Evolutionary conservation across 1,284 basidiomycete species (phyloP).

Genomic region (Dichomitus squalens): DNA sequence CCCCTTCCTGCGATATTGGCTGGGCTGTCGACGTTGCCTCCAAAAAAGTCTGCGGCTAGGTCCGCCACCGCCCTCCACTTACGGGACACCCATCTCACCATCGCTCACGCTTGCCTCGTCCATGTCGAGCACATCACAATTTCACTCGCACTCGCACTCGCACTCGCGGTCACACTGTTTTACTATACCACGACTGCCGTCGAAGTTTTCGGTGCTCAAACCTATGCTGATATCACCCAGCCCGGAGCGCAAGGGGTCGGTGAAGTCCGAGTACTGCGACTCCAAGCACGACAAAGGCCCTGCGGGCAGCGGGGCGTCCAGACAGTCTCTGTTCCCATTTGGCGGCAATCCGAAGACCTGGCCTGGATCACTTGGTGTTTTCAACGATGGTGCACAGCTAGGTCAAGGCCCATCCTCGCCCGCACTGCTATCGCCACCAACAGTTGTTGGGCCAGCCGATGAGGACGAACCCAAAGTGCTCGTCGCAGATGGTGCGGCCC

Average conservation of each 20-base stretch:
- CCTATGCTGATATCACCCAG: slow-evolving; percentile 43
- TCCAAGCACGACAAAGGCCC: slow-evolving; percentile 33
- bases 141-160: slow-evolving; percentile 63
- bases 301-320: slow-evolving; percentile 22
- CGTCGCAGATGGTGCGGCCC: slow-evolving; percentile 70
- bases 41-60: slow-evolving; percentile 29
- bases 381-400: slow-evolving; percentile 16
- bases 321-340: slow-evolving; percentile 37
- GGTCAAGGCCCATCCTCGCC: slow-evolving; percentile 34
- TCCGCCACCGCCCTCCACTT: slow-evolving; percentile 21
- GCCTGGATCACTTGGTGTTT: slow-evolving; percentile 16
- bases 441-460: slow-evolving; percentile 45
- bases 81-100: slow-evolving; percentile 28
- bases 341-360: slow-evolving; percentile 18
- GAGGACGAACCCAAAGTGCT: slow-evolving; percentile 47
- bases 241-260: slow-evolving; percentile 57
- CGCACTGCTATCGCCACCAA: slow-evolving; percentile 52
- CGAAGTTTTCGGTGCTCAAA: slow-evolving; percentile 60
- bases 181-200: slow-evolving; percentile 71
- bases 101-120: slow-evolving; percentile 28
- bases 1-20: slow-evolving; percentile 48
- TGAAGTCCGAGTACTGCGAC: slow-evolving; percentile 38
- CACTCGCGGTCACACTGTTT: too few relatives aligned
- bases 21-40: slow-evolving; percentile 29
- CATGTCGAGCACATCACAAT: slow-evolving; percentile 31